These are phyloP conservation scores for Ilyonectria sp. DNA, from an alignment of 2,329 filamentous ascomycete species.

Conservation along the genomic window DNA sequence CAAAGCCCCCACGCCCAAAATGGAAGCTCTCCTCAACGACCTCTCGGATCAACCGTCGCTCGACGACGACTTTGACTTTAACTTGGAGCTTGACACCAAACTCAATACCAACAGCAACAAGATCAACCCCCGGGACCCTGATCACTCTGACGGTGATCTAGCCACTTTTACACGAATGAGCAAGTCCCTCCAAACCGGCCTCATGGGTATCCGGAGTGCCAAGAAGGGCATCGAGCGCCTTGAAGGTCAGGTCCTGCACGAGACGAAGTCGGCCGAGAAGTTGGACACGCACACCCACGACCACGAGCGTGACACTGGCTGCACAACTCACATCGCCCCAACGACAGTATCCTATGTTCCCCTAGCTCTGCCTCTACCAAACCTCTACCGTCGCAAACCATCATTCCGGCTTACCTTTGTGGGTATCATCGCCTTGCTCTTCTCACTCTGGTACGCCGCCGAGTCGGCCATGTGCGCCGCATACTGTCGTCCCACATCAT, in stretches of 20 bases:
- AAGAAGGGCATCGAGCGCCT: constrained; percentile 72
- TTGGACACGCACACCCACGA: constrained; percentile 32
- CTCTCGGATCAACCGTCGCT: constrained; percentile 40
- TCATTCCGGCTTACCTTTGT: constrained; percentile 64
- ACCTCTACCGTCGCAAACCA: constrained; percentile 61
- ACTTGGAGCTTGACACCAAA: constrained; percentile 46
- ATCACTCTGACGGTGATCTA: constrained; percentile 58
- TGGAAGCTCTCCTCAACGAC: constrained; percentile 47
- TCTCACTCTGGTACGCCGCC: constrained; percentile 67
- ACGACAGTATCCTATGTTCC: constrained; percentile 55
- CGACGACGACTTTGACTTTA: constrained; percentile 45
- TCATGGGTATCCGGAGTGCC: constrained; percentile 67
- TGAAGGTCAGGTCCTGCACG: constrained; percentile 64
- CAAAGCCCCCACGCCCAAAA: constrained; percentile 47
- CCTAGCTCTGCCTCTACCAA: constrained; percentile 63
- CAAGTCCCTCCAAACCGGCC: constrained; percentile 65
- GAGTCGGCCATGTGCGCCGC: constrained; percentile 68
- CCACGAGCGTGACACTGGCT: constrained; percentile 36
- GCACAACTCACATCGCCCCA: constrained; percentile 27
- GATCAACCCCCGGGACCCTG: constrained; percentile 41
- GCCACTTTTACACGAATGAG: constrained; percentile 66
- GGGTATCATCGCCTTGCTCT: constrained; percentile 60
- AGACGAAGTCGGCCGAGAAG: constrained; percentile 46
- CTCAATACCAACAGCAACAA: constrained; percentile 45
- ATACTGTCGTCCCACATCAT: constrained; percentile 70